phyloP scores from a whole-genome alignment of 108 stramenopile genomes.

The Cyclotella distinguenda region DNA sequence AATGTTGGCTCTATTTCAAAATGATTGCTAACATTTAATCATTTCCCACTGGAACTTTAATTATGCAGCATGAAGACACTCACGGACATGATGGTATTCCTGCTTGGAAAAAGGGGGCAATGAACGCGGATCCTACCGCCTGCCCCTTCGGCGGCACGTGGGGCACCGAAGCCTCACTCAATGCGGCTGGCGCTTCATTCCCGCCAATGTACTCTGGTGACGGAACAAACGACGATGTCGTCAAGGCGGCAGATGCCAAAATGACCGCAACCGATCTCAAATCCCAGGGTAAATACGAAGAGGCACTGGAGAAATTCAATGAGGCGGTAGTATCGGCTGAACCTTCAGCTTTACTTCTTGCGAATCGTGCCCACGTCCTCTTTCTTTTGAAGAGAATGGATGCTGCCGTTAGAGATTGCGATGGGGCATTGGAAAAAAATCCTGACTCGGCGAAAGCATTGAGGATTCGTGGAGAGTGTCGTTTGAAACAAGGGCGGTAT shows the following conservation, averaged over 20 bases:
- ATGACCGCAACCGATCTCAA: conserved; percentile 68
- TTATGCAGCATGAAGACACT: conserved; percentile 13
- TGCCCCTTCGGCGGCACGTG: conserved; percentile 77
- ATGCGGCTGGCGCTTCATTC: conserved; percentile 44
- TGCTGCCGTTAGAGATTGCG: conserved; percentile 77
- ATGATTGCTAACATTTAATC: neutral
- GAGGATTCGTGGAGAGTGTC: conserved; percentile 74
- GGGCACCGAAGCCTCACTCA: conserved; percentile 62
- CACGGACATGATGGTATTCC: conserved; percentile 53
- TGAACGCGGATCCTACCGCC: conserved; percentile 57
- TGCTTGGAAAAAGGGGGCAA: conserved; percentile 72
- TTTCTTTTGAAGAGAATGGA: conserved; percentile 57
- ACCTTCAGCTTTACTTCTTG: conserved; percentile 77
- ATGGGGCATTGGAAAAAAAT: conserved; percentile 70
- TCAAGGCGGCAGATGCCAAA: conserved; percentile 66
- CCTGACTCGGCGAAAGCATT: conserved; percentile 88
- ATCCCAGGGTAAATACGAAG: conserved; percentile 50
- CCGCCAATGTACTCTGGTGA: conserved; percentile 63
- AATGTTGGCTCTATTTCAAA: neutral
- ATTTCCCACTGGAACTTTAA: neutral
- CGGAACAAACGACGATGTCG: conserved; percentile 62
- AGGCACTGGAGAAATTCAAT: conserved; percentile 71
- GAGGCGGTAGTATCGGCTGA: conserved; percentile 70
- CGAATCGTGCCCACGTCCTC: conserved; percentile 79
- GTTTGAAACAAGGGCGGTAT: conserved; percentile 48